Evolutionary conservation across 2,329 filamentous ascomycete species (phyloP).

Genomic region (Botryotinia globosa): DNA sequence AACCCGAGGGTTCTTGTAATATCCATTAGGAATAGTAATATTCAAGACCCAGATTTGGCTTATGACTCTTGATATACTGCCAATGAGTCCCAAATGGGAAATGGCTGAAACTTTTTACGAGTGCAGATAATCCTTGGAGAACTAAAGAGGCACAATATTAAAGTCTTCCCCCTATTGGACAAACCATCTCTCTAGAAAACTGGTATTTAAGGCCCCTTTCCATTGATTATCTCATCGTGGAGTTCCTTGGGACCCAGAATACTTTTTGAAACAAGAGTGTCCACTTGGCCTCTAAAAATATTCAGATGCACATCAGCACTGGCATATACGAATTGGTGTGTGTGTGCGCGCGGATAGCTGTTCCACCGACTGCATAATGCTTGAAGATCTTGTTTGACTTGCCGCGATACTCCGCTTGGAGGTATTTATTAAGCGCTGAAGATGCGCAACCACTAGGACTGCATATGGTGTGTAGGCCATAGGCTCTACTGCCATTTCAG

Average conservation of each 20-base stretch:
- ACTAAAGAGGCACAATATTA: background rate
- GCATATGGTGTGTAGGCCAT: background rate
- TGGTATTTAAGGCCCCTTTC: background rate
- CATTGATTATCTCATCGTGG: background rate
- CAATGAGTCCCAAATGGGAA: background rate
- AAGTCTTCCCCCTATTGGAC: background rate
- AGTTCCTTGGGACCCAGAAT: background rate
- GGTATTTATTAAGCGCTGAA: conserved; percentile 10
- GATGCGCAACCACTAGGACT: conserved; percentile 2
- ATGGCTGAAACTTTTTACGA: conserved; percentile 9
- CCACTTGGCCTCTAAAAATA: background rate
- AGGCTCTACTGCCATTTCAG: background rate
- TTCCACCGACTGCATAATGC: background rate
- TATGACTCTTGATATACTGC: background rate
- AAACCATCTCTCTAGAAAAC: background rate
- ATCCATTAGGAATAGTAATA: background rate
- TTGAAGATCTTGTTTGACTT: conserved; percentile 1
- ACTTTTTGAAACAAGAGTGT: background rate
- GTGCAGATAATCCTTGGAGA: conserved; percentile 9
- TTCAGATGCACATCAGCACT: background rate
- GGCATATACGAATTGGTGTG: conserved; percentile 2
- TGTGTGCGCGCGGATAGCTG: background rate
- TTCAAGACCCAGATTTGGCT: background rate
- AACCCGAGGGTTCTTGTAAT: background rate
- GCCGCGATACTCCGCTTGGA: conserved; percentile 9